phyloP scores from a whole-genome alignment of 768 basidiomycete genomes.

The Mrakia gelida region DNA sequence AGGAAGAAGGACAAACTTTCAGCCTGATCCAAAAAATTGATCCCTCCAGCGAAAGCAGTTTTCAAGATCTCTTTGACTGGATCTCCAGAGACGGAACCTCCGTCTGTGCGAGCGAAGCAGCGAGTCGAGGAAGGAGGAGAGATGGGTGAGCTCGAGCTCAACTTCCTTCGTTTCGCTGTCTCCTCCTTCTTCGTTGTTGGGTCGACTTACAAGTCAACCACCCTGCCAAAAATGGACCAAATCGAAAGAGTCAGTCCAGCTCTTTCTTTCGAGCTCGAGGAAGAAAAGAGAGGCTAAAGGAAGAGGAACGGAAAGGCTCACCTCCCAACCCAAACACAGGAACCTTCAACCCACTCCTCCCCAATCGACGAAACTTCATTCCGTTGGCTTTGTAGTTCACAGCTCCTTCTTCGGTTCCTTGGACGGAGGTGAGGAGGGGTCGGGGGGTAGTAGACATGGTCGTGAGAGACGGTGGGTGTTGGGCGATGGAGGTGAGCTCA shows the following conservation, averaged over 20 bases:
- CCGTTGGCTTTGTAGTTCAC: conserved; percentile 10
- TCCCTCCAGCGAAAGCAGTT: conserved; percentile 24
- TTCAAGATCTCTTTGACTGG: conserved; percentile 78
- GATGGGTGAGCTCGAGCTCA: background rate
- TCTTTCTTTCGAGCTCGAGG: background rate
- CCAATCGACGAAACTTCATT: background rate
- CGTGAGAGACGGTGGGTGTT: background rate
- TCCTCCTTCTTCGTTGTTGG: background rate
- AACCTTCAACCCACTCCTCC: background rate
- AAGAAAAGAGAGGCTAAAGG: background rate
- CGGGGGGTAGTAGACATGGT: background rate
- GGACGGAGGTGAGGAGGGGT: background rate
- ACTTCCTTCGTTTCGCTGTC: background rate
- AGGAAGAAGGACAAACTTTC: background rate
- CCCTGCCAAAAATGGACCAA: background rate
- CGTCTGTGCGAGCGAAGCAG: background rate
- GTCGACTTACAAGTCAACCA: conserved; percentile 7
- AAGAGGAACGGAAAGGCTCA: background rate
- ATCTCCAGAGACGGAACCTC: conserved; percentile 51
- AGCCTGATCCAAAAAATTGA: conserved; percentile 20
- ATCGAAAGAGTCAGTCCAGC: too few relatives aligned
- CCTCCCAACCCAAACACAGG: conserved; percentile 7
- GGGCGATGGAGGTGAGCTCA: background rate
- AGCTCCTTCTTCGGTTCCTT: background rate
- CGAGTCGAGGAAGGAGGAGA: background rate